Evolutionary conservation across 2,329 filamentous ascomycete genomes (phyloP).

Genomic region (Xylariomycetidae sp.): DNA sequence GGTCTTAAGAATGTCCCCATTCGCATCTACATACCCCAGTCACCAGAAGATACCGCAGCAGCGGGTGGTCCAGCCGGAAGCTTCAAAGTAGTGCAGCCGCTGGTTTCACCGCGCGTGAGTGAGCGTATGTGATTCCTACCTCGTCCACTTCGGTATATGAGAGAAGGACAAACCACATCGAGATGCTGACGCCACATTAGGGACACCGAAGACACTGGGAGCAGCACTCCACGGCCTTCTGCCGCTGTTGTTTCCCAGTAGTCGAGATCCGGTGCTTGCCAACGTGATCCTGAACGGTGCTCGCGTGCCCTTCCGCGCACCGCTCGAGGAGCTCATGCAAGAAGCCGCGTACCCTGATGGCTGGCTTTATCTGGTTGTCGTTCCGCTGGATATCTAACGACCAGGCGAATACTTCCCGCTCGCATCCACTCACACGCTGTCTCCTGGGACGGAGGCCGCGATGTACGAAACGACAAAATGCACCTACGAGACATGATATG

Average conservation of each 20-base stretch:
- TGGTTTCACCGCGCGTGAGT: conserved; percentile 44
- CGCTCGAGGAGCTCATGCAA: conserved; percentile 75
- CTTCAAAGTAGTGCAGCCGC: conserved; percentile 70
- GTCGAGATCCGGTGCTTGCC: conserved; percentile 76
- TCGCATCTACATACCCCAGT: conserved; percentile 74
- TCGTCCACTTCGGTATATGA: too few relatives aligned
- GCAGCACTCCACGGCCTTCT: conserved; percentile 69
- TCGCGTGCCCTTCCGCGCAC: conserved; percentile 71
- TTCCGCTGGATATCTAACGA: conserved; percentile 54
- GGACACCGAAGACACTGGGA: conserved; percentile 55
- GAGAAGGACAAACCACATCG: too few relatives aligned
- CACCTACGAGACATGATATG: too few relatives aligned
- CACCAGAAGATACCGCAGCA: conserved; percentile 30
- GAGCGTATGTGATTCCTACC: conserved; percentile 30
- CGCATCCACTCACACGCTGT: too few relatives aligned
- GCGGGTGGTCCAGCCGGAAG: conserved; percentile 36
- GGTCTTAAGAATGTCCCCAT: conserved; percentile 79
- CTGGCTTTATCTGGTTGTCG: conserved; percentile 78
- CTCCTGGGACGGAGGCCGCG: too few relatives aligned
- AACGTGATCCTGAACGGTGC: conserved; percentile 82
- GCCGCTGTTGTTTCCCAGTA: conserved; percentile 80
- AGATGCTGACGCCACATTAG: conserved; percentile 13
- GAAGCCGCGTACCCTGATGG: conserved; percentile 87
- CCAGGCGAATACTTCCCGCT: too few relatives aligned
- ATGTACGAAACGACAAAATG: too few relatives aligned